phyloP scores from a whole-genome alignment of 2,329 filamentous ascomycete genomes.

The Cladosporium oxysporum region DNA sequence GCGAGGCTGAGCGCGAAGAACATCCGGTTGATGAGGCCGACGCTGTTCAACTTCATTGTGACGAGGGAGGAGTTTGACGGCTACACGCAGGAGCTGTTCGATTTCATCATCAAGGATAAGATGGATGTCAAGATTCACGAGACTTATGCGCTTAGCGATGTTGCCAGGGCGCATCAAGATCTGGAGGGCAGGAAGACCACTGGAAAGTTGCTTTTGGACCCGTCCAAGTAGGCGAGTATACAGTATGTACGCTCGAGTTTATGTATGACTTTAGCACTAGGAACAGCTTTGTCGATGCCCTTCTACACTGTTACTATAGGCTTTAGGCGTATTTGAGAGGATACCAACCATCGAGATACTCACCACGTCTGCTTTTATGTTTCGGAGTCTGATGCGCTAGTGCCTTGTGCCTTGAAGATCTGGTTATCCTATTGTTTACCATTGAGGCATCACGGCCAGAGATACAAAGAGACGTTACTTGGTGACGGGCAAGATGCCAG shows the following conservation, averaged over 20 bases:
- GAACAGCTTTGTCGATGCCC: too few relatives aligned
- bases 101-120: slow-evolving; percentile 67
- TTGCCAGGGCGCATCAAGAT: slow-evolving; percentile 71
- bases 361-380: too few relatives aligned
- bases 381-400: too few relatives aligned
- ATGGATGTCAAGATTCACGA: slow-evolving; percentile 74
- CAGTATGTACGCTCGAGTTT: too few relatives aligned
- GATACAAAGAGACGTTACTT: not conserved
- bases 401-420: too few relatives aligned
- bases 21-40: slow-evolving; percentile 72
- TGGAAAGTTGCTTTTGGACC: slow-evolving; percentile 77
- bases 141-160: slow-evolving; percentile 73
- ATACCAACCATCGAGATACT: too few relatives aligned
- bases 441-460: not conserved
- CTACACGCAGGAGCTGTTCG: slow-evolving; percentile 73
- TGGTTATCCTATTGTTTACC: too few relatives aligned
- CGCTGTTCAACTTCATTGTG: slow-evolving; percentile 68
- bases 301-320: too few relatives aligned
- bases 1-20: slow-evolving; percentile 71
- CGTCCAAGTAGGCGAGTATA: slow-evolving; percentile 37
- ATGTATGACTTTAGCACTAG: too few relatives aligned
- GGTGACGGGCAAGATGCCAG: too few relatives aligned
- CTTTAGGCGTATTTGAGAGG: too few relatives aligned
- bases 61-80: slow-evolving; percentile 69
- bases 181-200: slow-evolving; percentile 80